Conservation (phyloP, 768 basidiomycete species). For the Lactarius deliciosus region DNA sequence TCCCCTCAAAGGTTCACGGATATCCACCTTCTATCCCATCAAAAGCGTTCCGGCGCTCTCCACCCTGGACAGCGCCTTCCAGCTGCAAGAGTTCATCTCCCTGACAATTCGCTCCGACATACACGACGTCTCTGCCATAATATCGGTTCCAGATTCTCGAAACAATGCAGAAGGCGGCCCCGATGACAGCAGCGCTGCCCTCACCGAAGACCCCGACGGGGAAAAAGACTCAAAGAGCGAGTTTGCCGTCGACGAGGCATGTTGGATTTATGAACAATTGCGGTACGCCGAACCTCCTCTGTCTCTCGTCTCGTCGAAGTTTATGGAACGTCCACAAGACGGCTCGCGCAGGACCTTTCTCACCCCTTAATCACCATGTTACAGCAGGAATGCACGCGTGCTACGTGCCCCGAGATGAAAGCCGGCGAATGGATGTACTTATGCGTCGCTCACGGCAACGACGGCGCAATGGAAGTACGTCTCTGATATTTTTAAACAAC, state of each 20-base stretch:
- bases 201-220: constrained; percentile 37
- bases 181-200: constrained; percentile 16
- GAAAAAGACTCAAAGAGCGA: constrained; percentile 45
- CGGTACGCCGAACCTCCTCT: constrained; percentile 40
- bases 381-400: constrained; percentile 83
- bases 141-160: constrained; percentile 60
- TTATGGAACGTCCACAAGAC: constrained; percentile 44
- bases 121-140: constrained; percentile 82
- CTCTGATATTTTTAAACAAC: neutral
- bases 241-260: constrained; percentile 70
- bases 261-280: constrained; percentile 79
- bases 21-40: constrained; percentile 77
- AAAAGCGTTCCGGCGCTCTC: constrained; percentile 68
- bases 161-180: constrained; percentile 30
- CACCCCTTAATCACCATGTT: constrained; percentile 82
- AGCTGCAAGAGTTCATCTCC: constrained; percentile 92
- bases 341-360: constrained; percentile 83
- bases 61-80: constrained; percentile 86
- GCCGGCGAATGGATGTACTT: constrained; percentile 98
- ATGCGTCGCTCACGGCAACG: constrained; percentile 92
- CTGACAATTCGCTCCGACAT: constrained; percentile 82
- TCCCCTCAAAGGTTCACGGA: constrained; percentile 73
- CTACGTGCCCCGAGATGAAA: constrained; percentile 95
- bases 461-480: constrained; percentile 80
- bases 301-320: neutral